phyloP scores from a whole-genome alignment of 2,329 filamentous ascomycete genomes.

The Geoglossum cookeanum region DNA sequence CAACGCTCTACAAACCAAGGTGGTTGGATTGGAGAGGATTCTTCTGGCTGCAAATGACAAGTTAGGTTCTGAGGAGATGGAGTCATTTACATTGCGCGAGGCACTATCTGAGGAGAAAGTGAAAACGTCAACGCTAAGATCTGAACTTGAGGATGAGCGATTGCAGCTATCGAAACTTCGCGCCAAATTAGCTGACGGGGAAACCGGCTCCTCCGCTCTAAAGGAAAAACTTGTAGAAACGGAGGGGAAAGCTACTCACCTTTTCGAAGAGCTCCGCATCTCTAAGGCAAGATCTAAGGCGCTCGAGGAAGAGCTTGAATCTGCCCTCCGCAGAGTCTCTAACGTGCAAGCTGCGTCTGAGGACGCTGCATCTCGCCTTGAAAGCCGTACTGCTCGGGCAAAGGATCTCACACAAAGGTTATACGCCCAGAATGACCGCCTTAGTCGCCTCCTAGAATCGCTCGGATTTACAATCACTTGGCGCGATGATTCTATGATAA shows the following conservation, averaged over 20 bases:
- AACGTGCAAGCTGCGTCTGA: conserved; percentile 33
- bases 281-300: conserved; percentile 58
- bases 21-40: conserved; percentile 38
- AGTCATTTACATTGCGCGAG: conserved; percentile 34
- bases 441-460: conserved; percentile 68
- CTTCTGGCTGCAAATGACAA: conserved; percentile 34
- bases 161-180: conserved; percentile 50
- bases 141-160: conserved; percentile 45
- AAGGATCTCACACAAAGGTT: conserved; percentile 72
- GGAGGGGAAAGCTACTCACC: conserved; percentile 46
- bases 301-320: conserved; percentile 55
- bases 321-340: conserved; percentile 45
- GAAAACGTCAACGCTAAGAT: conserved; percentile 25
- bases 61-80: conserved; percentile 32
- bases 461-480: conserved; percentile 68
- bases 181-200: conserved; percentile 57
- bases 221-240: conserved; percentile 57
- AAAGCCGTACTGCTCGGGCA: conserved; percentile 50
- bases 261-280: conserved; percentile 53
- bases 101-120: conserved; percentile 27
- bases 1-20: conserved; percentile 35
- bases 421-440: conserved; percentile 65
- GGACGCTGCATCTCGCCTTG: conserved; percentile 36
- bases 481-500: conserved; percentile 34
- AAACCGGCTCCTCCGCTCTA: conserved; percentile 54